Evolutionary conservation across 2,329 filamentous ascomycete species (phyloP).

Genomic region (Byssothecium circinans): DNA sequence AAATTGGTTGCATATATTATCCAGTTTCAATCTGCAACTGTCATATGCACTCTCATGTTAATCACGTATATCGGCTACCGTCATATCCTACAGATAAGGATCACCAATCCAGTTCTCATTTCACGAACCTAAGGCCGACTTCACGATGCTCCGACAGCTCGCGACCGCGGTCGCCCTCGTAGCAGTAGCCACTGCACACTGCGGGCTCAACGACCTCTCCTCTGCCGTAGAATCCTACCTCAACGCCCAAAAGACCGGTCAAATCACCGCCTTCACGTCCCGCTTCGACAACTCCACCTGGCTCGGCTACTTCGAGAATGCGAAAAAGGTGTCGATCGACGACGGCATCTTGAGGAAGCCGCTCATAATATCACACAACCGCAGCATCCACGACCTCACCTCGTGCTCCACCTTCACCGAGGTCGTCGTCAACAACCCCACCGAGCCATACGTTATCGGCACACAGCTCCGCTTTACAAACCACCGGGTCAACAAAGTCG

Average conservation of each 20-base stretch:
- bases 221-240: slow-evolving; percentile 22
- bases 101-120: neutral
- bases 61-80: neutral
- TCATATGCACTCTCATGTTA: neutral
- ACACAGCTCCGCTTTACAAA: slow-evolving; percentile 29
- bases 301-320: slow-evolving; percentile 31
- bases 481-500: slow-evolving; percentile 27
- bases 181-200: slow-evolving; percentile 15
- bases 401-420: slow-evolving; percentile 30
- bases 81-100: neutral
- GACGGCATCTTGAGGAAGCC: slow-evolving; percentile 19
- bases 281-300: slow-evolving; percentile 29
- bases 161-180: slow-evolving; percentile 7
- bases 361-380: slow-evolving; percentile 22
- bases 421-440: slow-evolving; percentile 22
- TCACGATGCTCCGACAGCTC: slow-evolving; percentile 2
- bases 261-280: slow-evolving; percentile 14
- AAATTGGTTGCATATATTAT: slow-evolving; percentile 8
- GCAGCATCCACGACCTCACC: slow-evolving; percentile 23
- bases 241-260: slow-evolving; percentile 17
- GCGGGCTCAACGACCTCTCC: slow-evolving; percentile 17
- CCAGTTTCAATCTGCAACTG: too few species aligned
- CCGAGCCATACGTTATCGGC: slow-evolving; percentile 27
- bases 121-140: neutral
- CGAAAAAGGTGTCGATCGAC: slow-evolving; percentile 18